Base-by-base conservation (phyloP, 306 rosid species). In the Crotalaria pallida region DNA sequence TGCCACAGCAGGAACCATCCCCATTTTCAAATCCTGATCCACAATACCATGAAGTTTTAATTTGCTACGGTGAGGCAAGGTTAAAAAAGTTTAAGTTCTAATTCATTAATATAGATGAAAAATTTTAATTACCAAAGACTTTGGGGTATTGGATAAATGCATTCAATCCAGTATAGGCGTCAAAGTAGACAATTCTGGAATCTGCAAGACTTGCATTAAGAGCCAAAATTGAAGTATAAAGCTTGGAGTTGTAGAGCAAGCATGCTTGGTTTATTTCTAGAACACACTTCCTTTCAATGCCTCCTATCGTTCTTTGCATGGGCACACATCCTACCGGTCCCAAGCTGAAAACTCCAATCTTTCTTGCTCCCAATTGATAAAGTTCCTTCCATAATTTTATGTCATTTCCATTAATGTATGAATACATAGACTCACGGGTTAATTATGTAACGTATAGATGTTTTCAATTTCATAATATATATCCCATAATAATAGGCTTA, bases 1-100 rank as follows among this genome's bases (percentile, higher is more conserved):
- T 60, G 31, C 96, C 89, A 71, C 88, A 89, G 3, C 92, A 87
- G 3, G 86, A 80, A 33, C 62, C 50, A 3, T 55, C 56, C 23
- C 0, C 83, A 6, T 11, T 83, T 47, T 85, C 79, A 65, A 89
- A 85, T 49, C 89, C 96, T 85, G 78, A 8, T 67, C 53, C 70
- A 71, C 29, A 77, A 69, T 27, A 31, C 12, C 29, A 43, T 41
- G 31, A 41, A 40, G 57, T 26, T 3, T n/a, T n/a, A n/a, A n/a
- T n/a, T 70, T 16, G 31, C 45, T 26, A 12, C 6, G 21, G 21
- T 69, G 64, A 40, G 43, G 23, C 27, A 22, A n/a, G 16, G 5
- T 16, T 16, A 26, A 34, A 40, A 55, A 27, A 26, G 29, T 38
- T 27, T 3, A 45, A 49, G 27, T 34, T 29, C 69, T 61, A 52